These are phyloP conservation scores for Acanthochlamys bracteata DNA, from an alignment of 106 monocot species.

Conservation along the genomic window DNA sequence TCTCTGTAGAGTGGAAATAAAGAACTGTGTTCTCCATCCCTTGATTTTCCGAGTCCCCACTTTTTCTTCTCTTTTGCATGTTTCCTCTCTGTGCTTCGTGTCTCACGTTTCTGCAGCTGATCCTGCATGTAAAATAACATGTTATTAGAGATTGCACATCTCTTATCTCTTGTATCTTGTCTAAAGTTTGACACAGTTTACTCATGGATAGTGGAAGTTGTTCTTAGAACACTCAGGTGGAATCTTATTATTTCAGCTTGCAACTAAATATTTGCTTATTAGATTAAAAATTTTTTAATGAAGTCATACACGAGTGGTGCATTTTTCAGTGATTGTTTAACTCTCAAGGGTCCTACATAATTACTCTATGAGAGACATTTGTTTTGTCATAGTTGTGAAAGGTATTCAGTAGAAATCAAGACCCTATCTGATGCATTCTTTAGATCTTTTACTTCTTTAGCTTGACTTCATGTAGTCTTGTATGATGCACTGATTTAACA, in stretches of 20 bases:
- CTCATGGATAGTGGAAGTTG: neutral
- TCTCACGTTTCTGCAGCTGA: neutral
- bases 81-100: constrained; percentile 24
- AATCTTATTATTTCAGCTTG: too few relatives aligned
- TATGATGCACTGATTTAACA: neutral
- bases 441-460: neutral
- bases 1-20: constrained; percentile 47
- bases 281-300: too few relatives aligned
- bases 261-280: too few relatives aligned
- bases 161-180: neutral
- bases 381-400: too few relatives aligned
- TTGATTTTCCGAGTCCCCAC: constrained; percentile 32
- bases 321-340: too few relatives aligned
- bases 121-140: neutral
- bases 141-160: neutral
- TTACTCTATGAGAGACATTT: too few relatives aligned
- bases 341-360: too few relatives aligned
- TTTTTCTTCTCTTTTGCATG: constrained; percentile 44
- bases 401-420: too few relatives aligned
- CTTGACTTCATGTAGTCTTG: neutral
- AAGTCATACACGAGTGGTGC: too few relatives aligned
- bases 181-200: neutral
- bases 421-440: neutral
- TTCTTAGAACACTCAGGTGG: too few relatives aligned
- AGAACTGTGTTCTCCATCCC: constrained; percentile 40